phyloP scores from a whole-genome alignment of 108 stramenopile species.

The Conticribra weissflogii region DNA sequence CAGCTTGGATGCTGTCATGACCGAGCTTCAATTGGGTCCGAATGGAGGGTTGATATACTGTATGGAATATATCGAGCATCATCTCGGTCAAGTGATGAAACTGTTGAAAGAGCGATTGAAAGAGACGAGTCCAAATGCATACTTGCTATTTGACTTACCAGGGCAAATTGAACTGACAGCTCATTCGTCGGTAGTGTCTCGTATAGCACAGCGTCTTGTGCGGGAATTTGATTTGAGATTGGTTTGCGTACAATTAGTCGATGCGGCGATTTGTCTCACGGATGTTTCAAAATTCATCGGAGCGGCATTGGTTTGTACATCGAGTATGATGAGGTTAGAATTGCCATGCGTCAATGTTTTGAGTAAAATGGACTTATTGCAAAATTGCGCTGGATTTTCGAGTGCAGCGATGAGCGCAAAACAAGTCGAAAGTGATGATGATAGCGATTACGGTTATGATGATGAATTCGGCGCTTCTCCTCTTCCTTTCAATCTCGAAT shows the following conservation, averaged over 20 bases:
- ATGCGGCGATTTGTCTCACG: conserved; percentile 89
- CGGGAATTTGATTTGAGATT: conserved; percentile 86
- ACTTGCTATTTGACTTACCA: conserved; percentile 95
- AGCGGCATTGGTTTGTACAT: conserved; percentile 89
- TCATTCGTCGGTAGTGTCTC: conserved; percentile 76
- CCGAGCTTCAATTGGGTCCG: conserved; percentile 90
- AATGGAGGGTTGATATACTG: conserved; percentile 97
- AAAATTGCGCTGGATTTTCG: background rate
- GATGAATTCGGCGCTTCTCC: conserved; percentile 39
- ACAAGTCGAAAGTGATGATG: conserved; percentile 8
- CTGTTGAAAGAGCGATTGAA: conserved; percentile 48
- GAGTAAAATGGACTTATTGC: conserved; percentile 92
- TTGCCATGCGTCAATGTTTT: conserved; percentile 97
- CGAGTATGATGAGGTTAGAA: conserved; percentile 95
- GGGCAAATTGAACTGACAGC: conserved; percentile 98
- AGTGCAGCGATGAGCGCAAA: background rate
- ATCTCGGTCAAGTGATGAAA: conserved; percentile 61
- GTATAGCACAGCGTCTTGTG: conserved; percentile 69
- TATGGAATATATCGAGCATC: conserved; percentile 93
- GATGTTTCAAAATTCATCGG: conserved; percentile 93
- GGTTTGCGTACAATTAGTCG: conserved; percentile 93
- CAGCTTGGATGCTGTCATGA: conserved; percentile 87
- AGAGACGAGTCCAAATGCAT: conserved; percentile 32
- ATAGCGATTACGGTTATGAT: conserved; percentile 23
- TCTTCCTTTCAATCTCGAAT: conserved; percentile 76